phyloP scores from a whole-genome alignment of 257 asterid species.

The Capsicum baccatum region DNA sequence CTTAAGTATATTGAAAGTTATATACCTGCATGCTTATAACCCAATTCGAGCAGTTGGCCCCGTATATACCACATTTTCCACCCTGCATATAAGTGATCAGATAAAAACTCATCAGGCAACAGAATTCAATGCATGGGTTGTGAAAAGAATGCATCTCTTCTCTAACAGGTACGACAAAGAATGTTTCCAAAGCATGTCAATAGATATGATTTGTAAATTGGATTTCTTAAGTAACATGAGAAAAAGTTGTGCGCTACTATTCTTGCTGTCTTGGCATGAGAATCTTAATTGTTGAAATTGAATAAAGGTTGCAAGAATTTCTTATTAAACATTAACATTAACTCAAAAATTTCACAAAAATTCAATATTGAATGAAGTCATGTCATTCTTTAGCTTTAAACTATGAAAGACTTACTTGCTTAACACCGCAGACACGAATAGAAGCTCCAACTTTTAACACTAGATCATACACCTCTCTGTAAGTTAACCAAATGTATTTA shows the following conservation, averaged over 20 bases:
- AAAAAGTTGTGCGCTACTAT: not conserved
- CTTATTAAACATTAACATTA: not conserved
- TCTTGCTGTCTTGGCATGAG: not conserved
- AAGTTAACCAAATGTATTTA: slow-evolving; percentile 66
- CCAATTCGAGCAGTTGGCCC: slow-evolving; percentile 84
- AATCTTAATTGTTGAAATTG: not conserved
- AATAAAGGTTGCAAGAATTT: not conserved
- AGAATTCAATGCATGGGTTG: not conserved
- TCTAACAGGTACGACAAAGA: not conserved
- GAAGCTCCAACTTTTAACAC: slow-evolving; percentile 70
- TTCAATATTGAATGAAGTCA: not conserved
- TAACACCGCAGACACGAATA: slow-evolving; percentile 54
- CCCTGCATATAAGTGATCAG: slow-evolving; percentile 48
- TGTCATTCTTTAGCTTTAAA: not conserved
- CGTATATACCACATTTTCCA: slow-evolving; percentile 77
- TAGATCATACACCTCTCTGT: slow-evolving; percentile 61
- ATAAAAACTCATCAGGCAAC: not conserved
- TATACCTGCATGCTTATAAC: slow-evolving; percentile 79
- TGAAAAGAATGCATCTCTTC: slow-evolving; percentile 5
- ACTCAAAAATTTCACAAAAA: not conserved
- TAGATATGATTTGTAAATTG: not conserved
- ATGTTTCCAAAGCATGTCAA: not conserved
- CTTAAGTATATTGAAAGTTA: not conserved
- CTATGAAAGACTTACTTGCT: slow-evolving; percentile 51
- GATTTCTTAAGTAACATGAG: not conserved